Conservation (phyloP, 1,284 basidiomycete genomes). For the Phenoliferia sp. region DNA sequence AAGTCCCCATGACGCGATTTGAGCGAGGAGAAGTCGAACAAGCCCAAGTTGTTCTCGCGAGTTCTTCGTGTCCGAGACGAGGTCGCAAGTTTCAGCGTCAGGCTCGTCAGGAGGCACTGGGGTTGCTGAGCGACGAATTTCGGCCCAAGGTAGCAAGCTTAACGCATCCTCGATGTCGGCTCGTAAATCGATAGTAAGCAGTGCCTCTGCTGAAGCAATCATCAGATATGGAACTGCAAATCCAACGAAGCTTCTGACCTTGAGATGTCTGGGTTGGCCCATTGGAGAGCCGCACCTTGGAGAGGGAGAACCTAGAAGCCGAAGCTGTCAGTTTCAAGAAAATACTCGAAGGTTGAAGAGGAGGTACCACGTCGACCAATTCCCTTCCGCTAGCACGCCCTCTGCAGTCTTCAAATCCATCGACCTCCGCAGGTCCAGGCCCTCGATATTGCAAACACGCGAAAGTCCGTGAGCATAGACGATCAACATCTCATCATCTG, state of each 20-base stretch:
- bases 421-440: slow-evolving; percentile 77
- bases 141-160: slow-evolving; percentile 14
- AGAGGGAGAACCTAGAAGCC: not conserved
- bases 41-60: slow-evolving; percentile 2
- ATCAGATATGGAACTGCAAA: too few relatives aligned
- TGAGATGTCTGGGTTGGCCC: not conserved
- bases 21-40: slow-evolving; percentile 42
- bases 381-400: slow-evolving; percentile 63
- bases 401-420: slow-evolving; percentile 70
- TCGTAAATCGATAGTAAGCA: slow-evolving; percentile 14
- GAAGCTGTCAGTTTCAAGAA: not conserved
- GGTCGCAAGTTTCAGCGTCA: slow-evolving; percentile 1
- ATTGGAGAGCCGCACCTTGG: not conserved
- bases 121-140: not conserved
- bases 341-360: not conserved
- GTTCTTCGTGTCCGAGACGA: slow-evolving; percentile 8
- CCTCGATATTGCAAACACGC: slow-evolving; percentile 81
- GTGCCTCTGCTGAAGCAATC: slow-evolving; percentile 3
- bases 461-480: slow-evolving; percentile 72
- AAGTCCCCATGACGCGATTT: slow-evolving; percentile 48
- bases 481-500: slow-evolving; percentile 67
- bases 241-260: not conserved
- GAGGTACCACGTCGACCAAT: slow-evolving; percentile 63
- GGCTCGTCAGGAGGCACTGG: not conserved
- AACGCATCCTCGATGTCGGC: not conserved